These are phyloP conservation scores for Fusarium stilboides DNA, from an alignment of 2,329 filamentous ascomycete genomes.

Conservation along the genomic window DNA sequence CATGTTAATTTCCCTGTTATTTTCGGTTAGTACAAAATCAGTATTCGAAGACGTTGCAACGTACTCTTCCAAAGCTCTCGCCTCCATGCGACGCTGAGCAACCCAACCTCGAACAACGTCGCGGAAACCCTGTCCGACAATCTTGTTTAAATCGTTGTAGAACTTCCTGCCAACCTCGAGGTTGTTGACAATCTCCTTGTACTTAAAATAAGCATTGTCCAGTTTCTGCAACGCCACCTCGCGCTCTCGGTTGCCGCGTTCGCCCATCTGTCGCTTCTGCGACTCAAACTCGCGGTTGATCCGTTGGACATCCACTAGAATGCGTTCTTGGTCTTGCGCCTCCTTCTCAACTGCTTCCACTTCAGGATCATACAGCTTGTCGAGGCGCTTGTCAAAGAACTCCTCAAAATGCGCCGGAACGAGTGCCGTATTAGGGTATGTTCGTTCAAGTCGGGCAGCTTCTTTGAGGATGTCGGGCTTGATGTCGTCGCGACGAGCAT, in stretches of 20 bases:
- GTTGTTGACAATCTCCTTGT: constrained; percentile 95
- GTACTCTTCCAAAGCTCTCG: constrained; percentile 82
- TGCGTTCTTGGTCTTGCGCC: constrained; percentile 80
- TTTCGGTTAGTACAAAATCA: constrained; percentile 22
- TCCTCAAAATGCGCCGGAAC: constrained; percentile 92
- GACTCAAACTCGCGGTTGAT: constrained; percentile 84
- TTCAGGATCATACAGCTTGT: constrained; percentile 83
- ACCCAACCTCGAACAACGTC: constrained; percentile 85
- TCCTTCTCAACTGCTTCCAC: constrained; percentile 80
- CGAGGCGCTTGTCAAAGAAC: constrained; percentile 87
- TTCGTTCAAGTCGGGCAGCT: constrained; percentile 86
- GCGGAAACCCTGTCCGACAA: constrained; percentile 83
- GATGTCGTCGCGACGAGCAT: constrained; percentile 89
- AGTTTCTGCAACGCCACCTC: constrained; percentile 89
- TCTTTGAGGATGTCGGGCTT: constrained; percentile 87
- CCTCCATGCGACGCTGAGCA: constrained; percentile 84
- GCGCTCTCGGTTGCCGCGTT: constrained; percentile 76
- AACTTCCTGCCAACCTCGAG: constrained; percentile 94
- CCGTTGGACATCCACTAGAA: constrained; percentile 78
- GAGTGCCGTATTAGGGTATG: constrained; percentile 87
- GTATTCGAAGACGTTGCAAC: constrained; percentile 46
- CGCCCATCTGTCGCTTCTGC: constrained; percentile 77
- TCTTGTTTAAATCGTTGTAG: constrained; percentile 94
- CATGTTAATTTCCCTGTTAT: constrained; percentile 66
- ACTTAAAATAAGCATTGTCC: constrained; percentile 93